phyloP scores from a whole-genome alignment of 2,329 filamentous ascomycete species.

The Davidsoniella neocaledoniae region DNA sequence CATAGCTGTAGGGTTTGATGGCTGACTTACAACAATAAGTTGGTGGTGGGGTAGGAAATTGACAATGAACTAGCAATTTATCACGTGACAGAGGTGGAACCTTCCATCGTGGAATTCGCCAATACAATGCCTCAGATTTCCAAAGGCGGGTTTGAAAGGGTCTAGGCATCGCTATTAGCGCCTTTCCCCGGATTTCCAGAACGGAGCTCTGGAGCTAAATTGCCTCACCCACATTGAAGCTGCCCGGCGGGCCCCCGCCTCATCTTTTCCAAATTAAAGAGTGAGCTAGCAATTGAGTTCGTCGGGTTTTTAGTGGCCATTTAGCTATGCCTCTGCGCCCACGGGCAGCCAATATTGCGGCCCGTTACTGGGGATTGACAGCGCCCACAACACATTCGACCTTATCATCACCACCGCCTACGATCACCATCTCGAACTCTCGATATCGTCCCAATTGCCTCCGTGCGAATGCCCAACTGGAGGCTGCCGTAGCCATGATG shows the following conservation, averaged over 20 bases:
- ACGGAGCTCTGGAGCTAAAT: neutral
- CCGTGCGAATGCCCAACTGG: neutral
- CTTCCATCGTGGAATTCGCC: neutral
- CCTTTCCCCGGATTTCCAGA: neutral
- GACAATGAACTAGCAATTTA: too few relatives aligned
- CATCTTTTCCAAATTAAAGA: too few relatives aligned
- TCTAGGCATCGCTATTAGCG: too few relatives aligned
- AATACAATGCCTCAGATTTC: neutral
- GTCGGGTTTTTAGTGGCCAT: neutral
- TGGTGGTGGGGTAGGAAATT: too few relatives aligned
- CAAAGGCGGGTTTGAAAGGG: too few relatives aligned
- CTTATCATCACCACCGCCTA: too few relatives aligned
- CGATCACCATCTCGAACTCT: too few relatives aligned
- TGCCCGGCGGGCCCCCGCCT: too few relatives aligned
- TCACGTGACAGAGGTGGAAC: neutral
- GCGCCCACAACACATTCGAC: neutral
- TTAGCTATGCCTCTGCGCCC: conserved; percentile 3
- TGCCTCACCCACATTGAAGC: neutral
- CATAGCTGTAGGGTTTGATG: too few relatives aligned
- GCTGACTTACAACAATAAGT: too few relatives aligned
- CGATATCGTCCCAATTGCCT: too few relatives aligned
- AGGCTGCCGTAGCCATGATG: neutral
- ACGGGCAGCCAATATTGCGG: neutral
- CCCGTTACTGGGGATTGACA: neutral
- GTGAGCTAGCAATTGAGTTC: too few relatives aligned